These are phyloP conservation scores for Lecanicillium sp. DNA, from an alignment of 2,329 filamentous ascomycete genomes.

Conservation along the genomic window DNA sequence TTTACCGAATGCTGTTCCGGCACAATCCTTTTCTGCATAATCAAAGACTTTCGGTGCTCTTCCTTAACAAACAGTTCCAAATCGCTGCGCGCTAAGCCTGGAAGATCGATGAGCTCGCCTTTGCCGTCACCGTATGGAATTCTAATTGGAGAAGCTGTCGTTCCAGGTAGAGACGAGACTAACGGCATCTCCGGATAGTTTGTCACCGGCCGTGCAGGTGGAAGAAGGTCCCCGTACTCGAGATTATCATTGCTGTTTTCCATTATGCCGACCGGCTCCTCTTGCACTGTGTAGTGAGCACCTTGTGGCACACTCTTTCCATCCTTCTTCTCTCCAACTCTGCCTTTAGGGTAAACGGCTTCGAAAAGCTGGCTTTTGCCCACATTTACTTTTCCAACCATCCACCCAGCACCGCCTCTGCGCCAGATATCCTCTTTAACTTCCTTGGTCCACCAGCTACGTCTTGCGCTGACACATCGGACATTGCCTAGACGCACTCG, in stretches of 20 bases:
- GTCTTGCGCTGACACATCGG: conserved; percentile 74
- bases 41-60: conserved; percentile 56
- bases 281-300: conserved; percentile 18
- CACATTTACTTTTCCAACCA: conserved; percentile 97
- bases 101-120: conserved; percentile 89
- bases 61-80: conserved; percentile 65
- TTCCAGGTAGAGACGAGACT: conserved; percentile 81
- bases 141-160: conserved; percentile 89
- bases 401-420: conserved; percentile 81
- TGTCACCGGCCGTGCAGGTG: conserved; percentile 64
- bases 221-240: conserved; percentile 55
- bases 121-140: conserved; percentile 79
- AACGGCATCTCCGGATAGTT: conserved; percentile 79
- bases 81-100: conserved; percentile 69
- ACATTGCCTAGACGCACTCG: conserved; percentile 83
- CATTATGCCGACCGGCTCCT: conserved; percentile 1
- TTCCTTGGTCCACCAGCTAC: conserved; percentile 83
- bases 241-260: conserved; percentile 15
- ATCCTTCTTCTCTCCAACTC: conserved; percentile 25
- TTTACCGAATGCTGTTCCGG: conserved; percentile 69
- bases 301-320: conserved; percentile 22
- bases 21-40: conserved; percentile 71
- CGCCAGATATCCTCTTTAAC: conserved; percentile 81
- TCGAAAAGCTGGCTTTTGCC: conserved; percentile 93
- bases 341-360: conserved; percentile 72